phyloP scores from a whole-genome alignment of 1,139 yeast genomes.

The Diutina scorzettiae region DNA sequence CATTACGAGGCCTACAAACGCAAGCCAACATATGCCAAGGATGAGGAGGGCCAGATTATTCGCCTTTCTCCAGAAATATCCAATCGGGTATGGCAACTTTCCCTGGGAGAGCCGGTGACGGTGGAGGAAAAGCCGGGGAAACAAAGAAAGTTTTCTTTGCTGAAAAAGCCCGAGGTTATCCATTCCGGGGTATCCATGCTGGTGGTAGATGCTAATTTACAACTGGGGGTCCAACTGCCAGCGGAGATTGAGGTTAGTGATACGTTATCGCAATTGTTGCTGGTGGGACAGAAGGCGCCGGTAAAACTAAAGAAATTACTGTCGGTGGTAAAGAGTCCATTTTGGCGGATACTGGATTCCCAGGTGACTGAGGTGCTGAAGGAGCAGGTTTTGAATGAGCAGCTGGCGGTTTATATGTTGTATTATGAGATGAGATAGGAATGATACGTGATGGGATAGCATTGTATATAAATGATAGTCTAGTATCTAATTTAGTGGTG shows the following conservation, averaged over 20 bases:
- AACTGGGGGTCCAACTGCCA: constrained; percentile 5
- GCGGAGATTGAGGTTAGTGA: background rate
- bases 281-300: background rate
- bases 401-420: constrained; percentile 3
- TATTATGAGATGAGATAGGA: background rate
- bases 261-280: background rate
- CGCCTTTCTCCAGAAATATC: background rate
- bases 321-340: constrained; percentile 3
- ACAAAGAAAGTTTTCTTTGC: background rate
- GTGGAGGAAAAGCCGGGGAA: background rate
- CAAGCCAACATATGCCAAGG: constrained; percentile 50
- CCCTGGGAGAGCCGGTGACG: background rate
- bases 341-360: constrained; percentile 3
- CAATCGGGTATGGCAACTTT: background rate
- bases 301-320: background rate
- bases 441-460: too few relatives aligned
- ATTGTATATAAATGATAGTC: too few relatives aligned
- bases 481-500: too few relatives aligned
- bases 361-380: background rate
- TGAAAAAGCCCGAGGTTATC: background rate
- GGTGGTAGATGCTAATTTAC: background rate
- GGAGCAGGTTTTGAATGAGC: background rate
- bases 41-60: background rate
- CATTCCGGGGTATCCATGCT: background rate
- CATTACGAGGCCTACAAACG: constrained; percentile 76